Percentiles rank a stretch among this genome's conserved stretches.
Conservation (phyloP, 176 grass and related monocot species). For the Aegilops sharonensis region DNA sequence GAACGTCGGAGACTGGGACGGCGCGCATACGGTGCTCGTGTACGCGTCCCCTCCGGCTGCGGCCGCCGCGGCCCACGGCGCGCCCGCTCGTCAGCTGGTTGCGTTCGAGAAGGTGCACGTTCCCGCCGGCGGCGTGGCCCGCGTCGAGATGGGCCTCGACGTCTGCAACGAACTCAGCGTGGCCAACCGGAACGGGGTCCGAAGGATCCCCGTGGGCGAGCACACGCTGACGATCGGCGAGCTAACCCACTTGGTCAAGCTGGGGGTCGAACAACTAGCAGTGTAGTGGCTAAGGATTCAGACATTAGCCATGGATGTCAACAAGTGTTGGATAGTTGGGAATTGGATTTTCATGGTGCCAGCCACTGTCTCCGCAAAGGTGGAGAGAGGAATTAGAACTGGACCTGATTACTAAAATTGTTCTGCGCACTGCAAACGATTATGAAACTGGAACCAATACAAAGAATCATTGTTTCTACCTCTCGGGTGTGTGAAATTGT, state of each 20-base stretch:
- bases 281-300: conserved; percentile 23
- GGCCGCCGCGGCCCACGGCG: neutral
- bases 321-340: neutral
- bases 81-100: conserved; percentile 53
- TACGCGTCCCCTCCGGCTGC: conserved; percentile 40
- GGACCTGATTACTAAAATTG: conserved; percentile 33
- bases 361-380: conserved; percentile 40
- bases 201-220: conserved; percentile 60
- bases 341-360: conserved; percentile 20
- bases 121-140: conserved; percentile 35
- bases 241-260: conserved; percentile 50
- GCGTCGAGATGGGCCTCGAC: conserved; percentile 57
- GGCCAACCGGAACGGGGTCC: conserved; percentile 44
- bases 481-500: neutral
- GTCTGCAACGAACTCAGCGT: conserved; percentile 59
- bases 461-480: conserved; percentile 35
- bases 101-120: conserved; percentile 85
- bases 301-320: neutral
- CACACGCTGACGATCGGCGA: conserved; percentile 59
- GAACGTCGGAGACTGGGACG: conserved; percentile 62
- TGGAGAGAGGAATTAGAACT: conserved; percentile 22
- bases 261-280: conserved; percentile 38
- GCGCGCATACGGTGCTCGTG: conserved; percentile 67
- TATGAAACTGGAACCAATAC: conserved; percentile 26
- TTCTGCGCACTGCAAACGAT: conserved; percentile 1